Conservation (phyloP, 495 filamentous ascomycete species). For the Xylona heveae region DNA sequence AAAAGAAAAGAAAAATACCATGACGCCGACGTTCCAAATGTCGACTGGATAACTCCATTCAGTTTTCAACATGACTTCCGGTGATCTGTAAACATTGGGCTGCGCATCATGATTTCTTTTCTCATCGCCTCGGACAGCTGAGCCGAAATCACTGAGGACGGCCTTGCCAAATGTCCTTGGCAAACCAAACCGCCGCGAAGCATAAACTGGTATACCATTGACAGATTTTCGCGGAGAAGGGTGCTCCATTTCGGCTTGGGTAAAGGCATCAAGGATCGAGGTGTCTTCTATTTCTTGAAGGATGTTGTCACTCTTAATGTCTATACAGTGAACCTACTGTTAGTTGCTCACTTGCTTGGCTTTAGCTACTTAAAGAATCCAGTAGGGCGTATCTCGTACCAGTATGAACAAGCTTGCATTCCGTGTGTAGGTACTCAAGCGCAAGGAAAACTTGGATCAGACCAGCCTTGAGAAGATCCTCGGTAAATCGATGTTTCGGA, state of each 20-base stretch:
- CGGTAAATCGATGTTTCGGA: slow-evolving; percentile 11
- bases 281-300: no score
- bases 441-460: slow-evolving; percentile 17
- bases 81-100: slow-evolving; percentile 21
- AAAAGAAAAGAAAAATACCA: slow-evolving; percentile 16
- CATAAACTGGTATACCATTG: slow-evolving; percentile 15
- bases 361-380: no score
- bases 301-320: slow-evolving; percentile 17
- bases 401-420: slow-evolving; percentile 21
- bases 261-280: no score
- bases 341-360: no score
- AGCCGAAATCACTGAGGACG: slow-evolving; percentile 26
- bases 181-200: slow-evolving; percentile 8
- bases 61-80: slow-evolving; percentile 24
- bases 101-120: slow-evolving; percentile 9
- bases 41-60: slow-evolving; percentile 25
- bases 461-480: slow-evolving; percentile 13
- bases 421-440: slow-evolving; percentile 21
- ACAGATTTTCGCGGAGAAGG: slow-evolving; percentile 15
- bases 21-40: slow-evolving; percentile 29
- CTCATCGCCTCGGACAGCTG: slow-evolving; percentile 17
- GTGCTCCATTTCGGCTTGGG: slow-evolving; percentile 12
- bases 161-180: no score
- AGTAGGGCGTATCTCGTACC: no score
- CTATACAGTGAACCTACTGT: slow-evolving; percentile 11